Evolutionary conservation across 805 yeast species (phyloP), one percentile per base, ranked within the genome.

Genomic region (Lachancea mirantina): DNA sequence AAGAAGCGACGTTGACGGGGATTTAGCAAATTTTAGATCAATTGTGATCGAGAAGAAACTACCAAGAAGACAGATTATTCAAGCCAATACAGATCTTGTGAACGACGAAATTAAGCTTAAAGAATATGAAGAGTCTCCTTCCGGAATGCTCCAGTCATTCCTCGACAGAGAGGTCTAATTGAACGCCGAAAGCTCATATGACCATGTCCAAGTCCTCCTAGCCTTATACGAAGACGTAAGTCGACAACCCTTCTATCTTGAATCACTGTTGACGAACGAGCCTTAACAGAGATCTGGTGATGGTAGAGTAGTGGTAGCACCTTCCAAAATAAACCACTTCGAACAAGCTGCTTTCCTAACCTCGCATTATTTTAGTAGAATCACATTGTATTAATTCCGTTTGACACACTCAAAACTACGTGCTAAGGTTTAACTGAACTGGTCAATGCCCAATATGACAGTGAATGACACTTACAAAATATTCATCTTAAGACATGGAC

Each of bases 51-150:
- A 64, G 27, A 79, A 82, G 54, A 82, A 84, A 59, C 66, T 79
- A 46, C 94, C 96, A 41, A 73, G 96, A 57, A 79, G 77, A 57
- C 94, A 84, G 55, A 72, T 79, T 45, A 75, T 85, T 36, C 96
- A 85, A 59, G 84, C 87, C 17, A 85, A 85, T 59, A 80, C 94
- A 6, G 45, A 61, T 16, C 41, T 74, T 27, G 44, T 52, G 9
- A 63, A 50, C 7, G 66, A 58, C 6, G 28, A 28, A 11, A 46
- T 50, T 4, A 67, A 59, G 24, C 65, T 84, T n/a, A 68, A 65
- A 36, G 94, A 83, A 51, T 85, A 85, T 47, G 78, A 73, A 17
- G 89, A 82, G 52, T 67, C 77, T 8, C 76, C 76, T 43, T 63
- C 65, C 21, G 95, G 94, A 17, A 70, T 85, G 81, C 80, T 85